Conservation (phyloP, 768 basidiomycete genomes). For the Cyclocybe cylindracea region DNA sequence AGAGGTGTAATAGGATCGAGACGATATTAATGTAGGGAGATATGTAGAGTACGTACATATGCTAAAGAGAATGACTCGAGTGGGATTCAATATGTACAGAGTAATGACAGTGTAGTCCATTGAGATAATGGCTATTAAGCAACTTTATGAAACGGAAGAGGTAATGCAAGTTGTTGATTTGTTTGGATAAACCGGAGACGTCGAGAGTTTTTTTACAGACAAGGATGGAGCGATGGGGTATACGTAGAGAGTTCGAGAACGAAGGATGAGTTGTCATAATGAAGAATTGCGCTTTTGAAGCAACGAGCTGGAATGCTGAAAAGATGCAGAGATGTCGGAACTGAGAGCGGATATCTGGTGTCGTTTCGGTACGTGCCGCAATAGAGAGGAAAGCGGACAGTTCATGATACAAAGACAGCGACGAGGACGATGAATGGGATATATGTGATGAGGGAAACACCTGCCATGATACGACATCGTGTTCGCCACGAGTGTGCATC, state of each 20-base stretch:
- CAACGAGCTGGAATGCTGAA: not conserved
- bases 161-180: no score
- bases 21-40: not conserved
- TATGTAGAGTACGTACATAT: constrained; percentile 4
- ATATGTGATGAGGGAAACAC: constrained; percentile 70
- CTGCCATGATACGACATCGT: constrained; percentile 74
- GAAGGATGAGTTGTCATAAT: not conserved
- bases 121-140: constrained; percentile 12
- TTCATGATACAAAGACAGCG: constrained; percentile 55
- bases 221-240: no score
- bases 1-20: no score
- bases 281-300: not conserved
- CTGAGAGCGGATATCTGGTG: not conserved
- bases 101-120: constrained; percentile 23
- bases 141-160: not conserved
- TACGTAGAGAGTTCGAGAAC: no score
- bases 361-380: no score
- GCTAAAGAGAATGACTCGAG: constrained; percentile 20
- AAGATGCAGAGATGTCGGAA: constrained; percentile 6
- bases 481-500: constrained; percentile 75
- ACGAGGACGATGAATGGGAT: constrained; percentile 77
- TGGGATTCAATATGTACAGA: constrained; percentile 5
- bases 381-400: constrained; percentile 4
- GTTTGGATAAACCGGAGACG: not conserved
- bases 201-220: not conserved